A percentile compares a stretch with the other conserved stretches of the same genome.
phyloP scores from a whole-genome alignment of 106 monocot genomes.

The Iris macrosiphon region DNA sequence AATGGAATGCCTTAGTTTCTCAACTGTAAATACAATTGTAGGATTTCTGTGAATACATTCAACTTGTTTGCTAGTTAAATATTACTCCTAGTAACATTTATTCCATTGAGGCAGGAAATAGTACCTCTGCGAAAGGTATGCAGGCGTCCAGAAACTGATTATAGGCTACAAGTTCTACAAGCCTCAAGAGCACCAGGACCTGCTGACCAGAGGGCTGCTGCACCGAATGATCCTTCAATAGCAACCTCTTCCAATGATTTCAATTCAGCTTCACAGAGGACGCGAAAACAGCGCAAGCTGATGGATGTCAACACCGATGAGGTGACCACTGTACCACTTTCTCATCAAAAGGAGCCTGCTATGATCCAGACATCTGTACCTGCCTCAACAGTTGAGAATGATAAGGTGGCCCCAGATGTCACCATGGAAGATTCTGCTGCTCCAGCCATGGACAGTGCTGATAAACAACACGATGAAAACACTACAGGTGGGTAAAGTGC shows the following conservation, averaged over 20 bases:
- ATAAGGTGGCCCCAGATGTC: background rate
- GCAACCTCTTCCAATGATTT: conserved; percentile 8
- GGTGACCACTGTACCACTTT: conserved; percentile 8
- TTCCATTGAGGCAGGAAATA: too few relatives aligned
- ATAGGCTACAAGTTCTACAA: conserved; percentile 42
- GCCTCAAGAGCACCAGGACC: conserved; percentile 20
- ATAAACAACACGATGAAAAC: too few relatives aligned
- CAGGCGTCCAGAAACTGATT: conserved; percentile 58
- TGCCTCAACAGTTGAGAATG: background rate
- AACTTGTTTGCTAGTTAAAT: too few relatives aligned
- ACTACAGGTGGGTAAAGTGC: too few relatives aligned
- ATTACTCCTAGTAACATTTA: too few relatives aligned
- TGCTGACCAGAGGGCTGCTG: background rate
- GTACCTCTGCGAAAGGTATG: conserved; percentile 66
- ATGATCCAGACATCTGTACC: background rate
- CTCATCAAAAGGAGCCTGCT: background rate
- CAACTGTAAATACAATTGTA: too few relatives aligned
- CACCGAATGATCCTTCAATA: conserved; percentile 7
- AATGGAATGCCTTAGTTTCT: too few relatives aligned
- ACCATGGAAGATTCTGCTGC: conserved; percentile 3
- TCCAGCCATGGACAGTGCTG: too few relatives aligned
- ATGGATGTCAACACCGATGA: conserved; percentile 40
- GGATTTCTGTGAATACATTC: too few relatives aligned
- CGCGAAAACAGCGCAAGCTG: conserved; percentile 25
- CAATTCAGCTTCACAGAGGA: conserved; percentile 1